phyloP scores from a whole-genome alignment of 1,139 yeast species.

The Candida smagusa region DNA sequence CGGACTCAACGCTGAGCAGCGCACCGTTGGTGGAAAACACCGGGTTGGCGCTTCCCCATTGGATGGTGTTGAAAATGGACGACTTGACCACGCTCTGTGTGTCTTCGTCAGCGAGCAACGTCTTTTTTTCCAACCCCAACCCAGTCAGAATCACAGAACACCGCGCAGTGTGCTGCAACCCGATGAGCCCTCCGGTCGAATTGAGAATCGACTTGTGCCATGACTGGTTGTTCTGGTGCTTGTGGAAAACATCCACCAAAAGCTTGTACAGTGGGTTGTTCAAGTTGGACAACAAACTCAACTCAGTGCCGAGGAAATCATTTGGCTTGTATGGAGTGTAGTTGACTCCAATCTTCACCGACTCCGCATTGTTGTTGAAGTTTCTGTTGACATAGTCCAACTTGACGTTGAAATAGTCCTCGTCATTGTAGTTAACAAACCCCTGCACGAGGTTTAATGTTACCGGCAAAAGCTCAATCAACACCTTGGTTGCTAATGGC shows the following conservation, averaged over 20 bases:
- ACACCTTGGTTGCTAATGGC: constrained; percentile 37
- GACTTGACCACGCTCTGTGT: constrained; percentile 34
- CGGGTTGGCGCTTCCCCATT: constrained; percentile 26
- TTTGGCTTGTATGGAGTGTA: constrained; percentile 47
- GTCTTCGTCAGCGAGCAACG: constrained; percentile 39
- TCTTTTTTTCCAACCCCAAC: constrained; percentile 39
- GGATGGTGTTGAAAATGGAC: constrained; percentile 27
- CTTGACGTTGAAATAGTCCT: constrained; percentile 37
- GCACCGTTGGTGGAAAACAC: constrained; percentile 34
- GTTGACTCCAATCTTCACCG: constrained; percentile 38
- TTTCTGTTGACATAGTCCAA: constrained; percentile 42
- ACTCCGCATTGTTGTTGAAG: constrained; percentile 44
- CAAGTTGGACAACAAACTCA: constrained; percentile 33
- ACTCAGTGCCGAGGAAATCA: constrained; percentile 37
- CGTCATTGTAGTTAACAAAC: constrained; percentile 36
- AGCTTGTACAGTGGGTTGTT: constrained; percentile 42
- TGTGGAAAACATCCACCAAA: constrained; percentile 31
- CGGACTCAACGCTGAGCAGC: constrained; percentile 20
- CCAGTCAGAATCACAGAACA: constrained; percentile 32
- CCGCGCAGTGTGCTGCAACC: constrained; percentile 31
- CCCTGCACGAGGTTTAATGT: constrained; percentile 37
- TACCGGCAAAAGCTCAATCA: constrained; percentile 32
- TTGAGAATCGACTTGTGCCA: constrained; percentile 38
- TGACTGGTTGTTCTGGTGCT: constrained; percentile 37
- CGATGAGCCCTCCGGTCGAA: constrained; percentile 41